A percentile compares a stretch with the other conserved stretches of the same genome.
phyloP scores from a whole-genome alignment of 306 rosid species.

The Cucurbita pepo region DNA sequence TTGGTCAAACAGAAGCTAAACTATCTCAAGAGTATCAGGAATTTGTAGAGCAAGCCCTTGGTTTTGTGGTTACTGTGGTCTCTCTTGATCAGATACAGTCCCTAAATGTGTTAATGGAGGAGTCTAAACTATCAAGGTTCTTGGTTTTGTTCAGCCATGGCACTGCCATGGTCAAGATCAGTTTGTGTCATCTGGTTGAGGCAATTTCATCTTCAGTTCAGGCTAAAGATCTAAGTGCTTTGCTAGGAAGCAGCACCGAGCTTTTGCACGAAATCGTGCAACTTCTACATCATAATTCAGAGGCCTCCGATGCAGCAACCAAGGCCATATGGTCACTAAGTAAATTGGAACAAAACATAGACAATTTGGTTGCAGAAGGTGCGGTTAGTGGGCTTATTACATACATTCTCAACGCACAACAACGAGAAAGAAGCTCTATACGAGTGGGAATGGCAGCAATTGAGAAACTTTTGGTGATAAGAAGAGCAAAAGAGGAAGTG shows the following conservation, averaged over 20 bases:
- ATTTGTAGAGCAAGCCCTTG: conserved; percentile 41
- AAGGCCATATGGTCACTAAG: conserved; percentile 41
- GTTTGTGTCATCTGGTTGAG: conserved; percentile 39
- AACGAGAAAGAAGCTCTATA: conserved; percentile 21
- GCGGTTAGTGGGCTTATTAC: conserved; percentile 32
- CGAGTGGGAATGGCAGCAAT: conserved; percentile 28
- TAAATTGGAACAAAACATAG: conserved; percentile 21
- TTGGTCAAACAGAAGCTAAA: conserved; percentile 17
- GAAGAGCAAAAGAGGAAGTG: conserved; percentile 38
- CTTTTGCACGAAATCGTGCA: conserved; percentile 27
- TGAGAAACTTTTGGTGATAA: conserved; percentile 41
- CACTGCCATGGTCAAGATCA: conserved; percentile 20
- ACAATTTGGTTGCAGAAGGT: conserved; percentile 38
- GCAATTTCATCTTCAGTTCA: conserved; percentile 25
- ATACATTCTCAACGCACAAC: conserved; percentile 31
- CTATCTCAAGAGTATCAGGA: conserved; percentile 12
- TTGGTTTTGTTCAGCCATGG: conserved; percentile 33
- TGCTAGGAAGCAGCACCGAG: conserved; percentile 26
- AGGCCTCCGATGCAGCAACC: conserved; percentile 40
- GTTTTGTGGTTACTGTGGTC: conserved; percentile 23
- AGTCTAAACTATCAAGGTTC: conserved; percentile 23
- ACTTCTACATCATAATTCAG: conserved; percentile 13
- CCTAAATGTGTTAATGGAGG: conserved; percentile 34
- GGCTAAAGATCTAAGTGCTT: conserved; percentile 19
- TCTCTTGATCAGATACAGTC: conserved; percentile 25